Base-by-base conservation (phyloP, 2,329 filamentous ascomycete genomes). In the Pseudonectria buxi region DNA sequence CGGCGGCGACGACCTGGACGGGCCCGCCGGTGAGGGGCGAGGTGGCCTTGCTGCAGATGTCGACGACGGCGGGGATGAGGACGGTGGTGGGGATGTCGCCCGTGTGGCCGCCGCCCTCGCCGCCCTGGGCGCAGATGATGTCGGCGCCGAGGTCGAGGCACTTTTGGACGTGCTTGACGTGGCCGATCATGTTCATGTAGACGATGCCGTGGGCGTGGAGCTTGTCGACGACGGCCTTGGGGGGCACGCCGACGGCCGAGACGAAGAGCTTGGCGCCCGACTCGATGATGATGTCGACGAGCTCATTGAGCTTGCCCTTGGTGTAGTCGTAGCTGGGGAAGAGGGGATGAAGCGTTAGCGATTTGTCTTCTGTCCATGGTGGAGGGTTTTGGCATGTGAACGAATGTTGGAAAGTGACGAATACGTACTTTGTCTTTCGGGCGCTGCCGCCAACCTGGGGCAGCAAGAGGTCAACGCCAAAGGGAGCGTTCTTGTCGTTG, bases 101-200 rank as follows among this genome's bases (percentile, higher is more conserved):
- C 11, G 88, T 95, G 73, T 95, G 89, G 50, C 92, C 92, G 61
- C 92, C 92, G 46, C 92, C 92, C 71, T 98, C 92, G 54, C 92
- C 90, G 60, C 92, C 92, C 71, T 98, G 92, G 34, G 92, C 92
- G 71, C 90, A 96, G 70, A 98, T 96, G 55, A 98, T 84, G 66
- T 98, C 92, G 52, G 81, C 86, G 48, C 89, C 92, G 40, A 89
- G 76, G 33, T 90, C 87, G 44, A 98, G 75, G 65, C 87, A 94
- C 76, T 96, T 98, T 68, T 87, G 77, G 46, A 95, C 90, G 70
- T 98, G 92, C 81, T 98, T 98, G 58, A 92, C 90, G 75, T 98
- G 92, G 50, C 92, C 92, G 61, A 98, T 89, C 92, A 98, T 98
- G 81, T 98, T 98, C 92, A 96, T 96, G 76, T 94, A 95, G 50